These are phyloP conservation scores for Xylaria sp. DNA, from an alignment of 2,329 filamentous ascomycete genomes.

Conservation along the genomic window DNA sequence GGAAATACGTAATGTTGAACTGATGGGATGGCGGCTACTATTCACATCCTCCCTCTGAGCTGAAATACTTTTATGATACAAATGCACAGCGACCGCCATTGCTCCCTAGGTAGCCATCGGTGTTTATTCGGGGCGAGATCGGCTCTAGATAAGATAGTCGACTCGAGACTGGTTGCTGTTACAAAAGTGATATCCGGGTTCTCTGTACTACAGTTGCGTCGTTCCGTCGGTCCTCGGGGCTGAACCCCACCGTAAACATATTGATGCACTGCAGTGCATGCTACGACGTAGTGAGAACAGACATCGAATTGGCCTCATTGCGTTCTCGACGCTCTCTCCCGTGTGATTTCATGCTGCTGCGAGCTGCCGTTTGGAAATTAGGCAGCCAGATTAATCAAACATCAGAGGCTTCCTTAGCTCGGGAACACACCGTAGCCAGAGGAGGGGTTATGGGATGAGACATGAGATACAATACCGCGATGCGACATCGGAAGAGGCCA, in stretches of 20 bases:
- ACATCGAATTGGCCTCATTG: neutral
- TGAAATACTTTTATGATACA: too few species aligned
- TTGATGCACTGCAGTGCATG: neutral
- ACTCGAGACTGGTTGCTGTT: neutral
- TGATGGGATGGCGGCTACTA: neutral
- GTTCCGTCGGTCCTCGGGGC: too few species aligned
- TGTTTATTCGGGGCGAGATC: neutral
- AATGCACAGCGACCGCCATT: too few species aligned
- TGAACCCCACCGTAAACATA: neutral
- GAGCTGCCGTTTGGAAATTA: too few species aligned
- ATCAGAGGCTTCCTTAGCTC: too few species aligned
- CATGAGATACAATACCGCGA: neutral
- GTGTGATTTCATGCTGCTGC: too few species aligned
- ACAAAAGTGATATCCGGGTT: neutral
- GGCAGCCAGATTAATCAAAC: too few species aligned
- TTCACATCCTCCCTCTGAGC: neutral
- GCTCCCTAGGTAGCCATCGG: too few species aligned
- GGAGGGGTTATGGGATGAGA: too few species aligned
- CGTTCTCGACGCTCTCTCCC: neutral
- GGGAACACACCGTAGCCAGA: too few species aligned
- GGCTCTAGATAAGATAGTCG: neutral
- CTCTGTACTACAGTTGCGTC: neutral
- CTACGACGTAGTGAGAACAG: neutral
- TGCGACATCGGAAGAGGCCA: slow-evolving; percentile 2
- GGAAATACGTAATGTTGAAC: neutral